phyloP scores from a whole-genome alignment of 164 flowering plant genomes.

The Saururus chinensis region DNA sequence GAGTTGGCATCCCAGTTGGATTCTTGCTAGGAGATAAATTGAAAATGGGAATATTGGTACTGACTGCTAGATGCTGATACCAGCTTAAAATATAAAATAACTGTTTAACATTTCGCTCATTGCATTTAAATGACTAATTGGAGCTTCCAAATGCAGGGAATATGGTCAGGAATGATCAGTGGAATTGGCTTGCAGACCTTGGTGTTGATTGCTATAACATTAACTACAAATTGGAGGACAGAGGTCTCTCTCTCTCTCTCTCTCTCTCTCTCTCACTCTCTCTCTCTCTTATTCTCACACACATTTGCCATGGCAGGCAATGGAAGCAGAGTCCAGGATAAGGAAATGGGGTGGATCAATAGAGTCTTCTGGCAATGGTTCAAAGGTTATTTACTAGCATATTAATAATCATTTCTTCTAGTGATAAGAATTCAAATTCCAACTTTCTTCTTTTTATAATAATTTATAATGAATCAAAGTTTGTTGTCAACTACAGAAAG shows the following conservation, averaged over 20 bases:
- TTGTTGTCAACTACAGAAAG: not conserved
- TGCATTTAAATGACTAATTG: no score
- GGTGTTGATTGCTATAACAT: conserved; percentile 15
- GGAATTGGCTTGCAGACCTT: conserved; percentile 22
- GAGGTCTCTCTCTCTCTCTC: conserved; percentile 15
- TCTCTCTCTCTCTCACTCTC: not conserved
- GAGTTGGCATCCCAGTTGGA: conserved; percentile 53
- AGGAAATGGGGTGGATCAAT: conserved; percentile 5
- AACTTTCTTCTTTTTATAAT: not conserved
- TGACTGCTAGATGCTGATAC: not conserved
- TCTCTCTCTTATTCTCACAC: not conserved
- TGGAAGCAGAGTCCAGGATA: conserved; percentile 1
- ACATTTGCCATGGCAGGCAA: not conserved
- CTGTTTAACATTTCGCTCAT: no score
- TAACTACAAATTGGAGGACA: conserved; percentile 22
- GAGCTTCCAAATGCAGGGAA: conserved; percentile 14
- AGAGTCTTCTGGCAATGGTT: not conserved
- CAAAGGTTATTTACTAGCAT: not conserved
- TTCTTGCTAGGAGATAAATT: conserved; percentile 32
- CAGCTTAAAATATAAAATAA: no score
- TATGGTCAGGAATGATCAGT: conserved; percentile 24
- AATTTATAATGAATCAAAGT: not conserved
- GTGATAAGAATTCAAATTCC: not conserved
- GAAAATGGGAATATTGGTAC: conserved; percentile 37
- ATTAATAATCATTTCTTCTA: not conserved